A percentile compares a stretch with the other conserved stretches of the same genome.
phyloP scores from a whole-genome alignment of 129 eudicot species.

The Arctium lappa region DNA sequence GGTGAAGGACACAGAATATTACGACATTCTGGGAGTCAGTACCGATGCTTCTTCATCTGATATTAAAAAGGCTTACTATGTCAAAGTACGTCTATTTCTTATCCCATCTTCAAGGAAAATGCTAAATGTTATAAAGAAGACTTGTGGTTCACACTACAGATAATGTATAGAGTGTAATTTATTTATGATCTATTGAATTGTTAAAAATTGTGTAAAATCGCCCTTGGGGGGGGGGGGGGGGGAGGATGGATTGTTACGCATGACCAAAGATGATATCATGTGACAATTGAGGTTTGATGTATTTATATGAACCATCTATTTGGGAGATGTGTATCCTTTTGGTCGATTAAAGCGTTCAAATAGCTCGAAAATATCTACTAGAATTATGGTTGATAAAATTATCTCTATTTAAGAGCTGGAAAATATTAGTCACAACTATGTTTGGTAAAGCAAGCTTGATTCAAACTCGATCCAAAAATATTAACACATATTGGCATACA shows the following conservation, averaged over 20 bases:
- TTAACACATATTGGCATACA: background rate
- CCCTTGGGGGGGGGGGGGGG: too few species aligned
- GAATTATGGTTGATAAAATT: background rate
- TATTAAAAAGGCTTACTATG: conserved; percentile 83
- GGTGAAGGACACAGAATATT: conserved; percentile 78
- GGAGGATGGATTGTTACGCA: too few species aligned
- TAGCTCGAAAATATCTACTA: background rate
- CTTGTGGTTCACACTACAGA: background rate
- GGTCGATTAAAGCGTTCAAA: background rate
- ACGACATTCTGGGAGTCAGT: conserved; percentile 72
- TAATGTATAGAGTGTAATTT: background rate
- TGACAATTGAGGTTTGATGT: background rate
- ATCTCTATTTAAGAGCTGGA: background rate
- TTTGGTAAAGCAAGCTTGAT: background rate
- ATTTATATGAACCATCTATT: background rate
- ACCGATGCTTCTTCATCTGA: conserved; percentile 59
- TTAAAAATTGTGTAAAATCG: background rate
- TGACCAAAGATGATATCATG: background rate
- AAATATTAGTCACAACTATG: background rate
- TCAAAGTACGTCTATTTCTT: conserved; percentile 45
- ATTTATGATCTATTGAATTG: background rate
- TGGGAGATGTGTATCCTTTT: background rate
- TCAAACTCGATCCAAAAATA: background rate
- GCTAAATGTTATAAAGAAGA: background rate
- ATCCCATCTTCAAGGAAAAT: background rate